These are phyloP conservation scores for Coemansia guatemalensis DNA, from an alignment of 192 early-diverging fungal genomes.

Conservation along the genomic window DNA sequence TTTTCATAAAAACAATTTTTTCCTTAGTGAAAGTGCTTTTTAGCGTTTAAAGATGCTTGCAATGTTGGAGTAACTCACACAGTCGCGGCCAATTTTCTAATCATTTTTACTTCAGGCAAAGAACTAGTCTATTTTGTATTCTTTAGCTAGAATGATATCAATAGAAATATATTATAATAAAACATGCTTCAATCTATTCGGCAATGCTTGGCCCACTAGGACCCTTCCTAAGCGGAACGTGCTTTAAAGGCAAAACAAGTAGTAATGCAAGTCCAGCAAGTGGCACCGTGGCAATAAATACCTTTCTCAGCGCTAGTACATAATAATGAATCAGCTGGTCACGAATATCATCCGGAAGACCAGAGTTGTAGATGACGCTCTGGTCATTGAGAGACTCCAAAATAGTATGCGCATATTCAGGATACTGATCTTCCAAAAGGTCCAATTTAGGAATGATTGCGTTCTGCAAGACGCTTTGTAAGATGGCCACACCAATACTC, in stretches of 20 bases:
- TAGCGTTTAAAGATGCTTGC: too few relatives aligned
- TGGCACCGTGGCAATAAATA: slow-evolving; percentile 58
- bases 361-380: slow-evolving; percentile 27
- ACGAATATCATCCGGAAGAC: slow-evolving; percentile 39
- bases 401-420: slow-evolving; percentile 19
- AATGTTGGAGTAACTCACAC: too few relatives aligned
- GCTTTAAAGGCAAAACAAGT: slow-evolving; percentile 51
- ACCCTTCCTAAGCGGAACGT: slow-evolving; percentile 3
- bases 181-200: not conserved
- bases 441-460: slow-evolving; percentile 25
- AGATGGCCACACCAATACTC: slow-evolving; percentile 58
- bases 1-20: not conserved
- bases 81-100: too few relatives aligned
- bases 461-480: slow-evolving; percentile 57
- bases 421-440: slow-evolving; percentile 9
- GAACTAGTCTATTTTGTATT: too few relatives aligned
- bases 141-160: not conserved
- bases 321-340: slow-evolving; percentile 46
- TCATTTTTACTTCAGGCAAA: too few relatives aligned
- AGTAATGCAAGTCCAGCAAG: slow-evolving; percentile 55
- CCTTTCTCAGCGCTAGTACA: slow-evolving; percentile 55
- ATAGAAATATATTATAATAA: not conserved
- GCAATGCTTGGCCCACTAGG: not conserved
- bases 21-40: too few relatives aligned
- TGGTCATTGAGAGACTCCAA: slow-evolving; percentile 33